phyloP scores from a whole-genome alignment of 2,329 filamentous ascomycete genomes.

The Orbilia blumenaviensis region DNA sequence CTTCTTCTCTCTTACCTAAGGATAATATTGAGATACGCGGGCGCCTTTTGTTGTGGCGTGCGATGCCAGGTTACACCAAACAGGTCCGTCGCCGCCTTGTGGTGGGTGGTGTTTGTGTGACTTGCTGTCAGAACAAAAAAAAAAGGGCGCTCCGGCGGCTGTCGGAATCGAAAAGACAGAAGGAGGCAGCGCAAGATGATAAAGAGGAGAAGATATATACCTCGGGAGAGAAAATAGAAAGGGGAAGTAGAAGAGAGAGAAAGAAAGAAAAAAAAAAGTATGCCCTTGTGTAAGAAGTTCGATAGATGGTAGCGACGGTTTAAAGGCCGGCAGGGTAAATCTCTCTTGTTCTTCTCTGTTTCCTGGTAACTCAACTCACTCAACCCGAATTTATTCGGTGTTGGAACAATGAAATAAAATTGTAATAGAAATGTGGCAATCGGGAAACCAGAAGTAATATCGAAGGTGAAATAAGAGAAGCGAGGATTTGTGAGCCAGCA shows the following conservation, averaged over 20 bases:
- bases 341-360: too few species aligned
- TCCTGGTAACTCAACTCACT: too few species aligned
- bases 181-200: too few species aligned
- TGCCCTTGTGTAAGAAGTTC: too few species aligned
- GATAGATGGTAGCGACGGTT: too few species aligned
- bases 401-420: neutral
- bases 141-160: neutral
- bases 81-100: neutral
- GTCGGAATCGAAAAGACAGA: neutral
- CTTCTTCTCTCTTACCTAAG: neutral
- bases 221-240: neutral
- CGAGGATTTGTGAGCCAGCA: neutral
- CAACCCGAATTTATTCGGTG: neutral
- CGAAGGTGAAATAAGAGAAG: neutral
- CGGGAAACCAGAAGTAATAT: slow-evolving; percentile 1
- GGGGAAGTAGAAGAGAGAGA: neutral
- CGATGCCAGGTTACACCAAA: neutral
- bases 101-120: too few species aligned
- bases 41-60: neutral
- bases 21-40: neutral
- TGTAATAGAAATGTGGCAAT: neutral
- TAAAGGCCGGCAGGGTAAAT: too few species aligned
- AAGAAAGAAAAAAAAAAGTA: neutral
- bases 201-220: neutral
- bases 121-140: neutral